Base-by-base conservation (phyloP, 2,329 filamentous ascomycete genomes). In the Penicillium polonicum region DNA sequence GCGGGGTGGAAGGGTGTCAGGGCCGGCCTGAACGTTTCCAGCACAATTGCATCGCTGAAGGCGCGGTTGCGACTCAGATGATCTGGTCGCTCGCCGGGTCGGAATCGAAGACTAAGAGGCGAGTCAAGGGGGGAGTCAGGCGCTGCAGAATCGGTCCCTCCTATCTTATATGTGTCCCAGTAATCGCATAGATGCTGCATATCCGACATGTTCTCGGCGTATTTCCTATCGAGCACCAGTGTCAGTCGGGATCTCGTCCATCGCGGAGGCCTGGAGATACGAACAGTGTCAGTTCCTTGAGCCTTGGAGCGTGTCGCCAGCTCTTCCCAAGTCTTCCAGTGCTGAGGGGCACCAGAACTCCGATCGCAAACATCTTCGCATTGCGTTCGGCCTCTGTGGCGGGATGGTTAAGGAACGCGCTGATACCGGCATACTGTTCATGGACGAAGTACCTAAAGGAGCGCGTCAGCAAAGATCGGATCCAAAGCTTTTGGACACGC, bases 321-420 rank as follows among this genome's bases (percentile, higher is more conserved):
- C 88, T 89, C 63, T 92, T 85, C 4, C 94, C 94, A 23, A 97
- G 79, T 54, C 92, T 84, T 25, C 93, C 93, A 69, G 90, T 89
- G 70, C 88, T 93, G 51, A 96, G 76, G 7, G 91, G 91, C 2
- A 97, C 92, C 65, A 99, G 79, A 29, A 93, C 85, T 41, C 94
- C 94, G 1, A 97, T 91, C 15, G 93, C 90, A 62, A 97, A 87
- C 86, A 99, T 97, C 66, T 89, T 86, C 49, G 94, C 94, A 80
- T 96, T 90, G 59, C 94, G 88, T 52, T 90, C 85, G 52, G 85
- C 86, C 65, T 91, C 89, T 15, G 88, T 86, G 48, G 91, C 92
- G 3, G 89, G 88, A 62, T 84, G 85, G 73, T 96, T 96, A 72
- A 94, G 81, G 72, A 97, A 99, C 29, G 92, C 92, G 78, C 92